Percentiles rank a stretch among this genome's conserved stretches.
phyloP scores from a whole-genome alignment of 345 rosid species.

The Citrus glauca region DNA sequence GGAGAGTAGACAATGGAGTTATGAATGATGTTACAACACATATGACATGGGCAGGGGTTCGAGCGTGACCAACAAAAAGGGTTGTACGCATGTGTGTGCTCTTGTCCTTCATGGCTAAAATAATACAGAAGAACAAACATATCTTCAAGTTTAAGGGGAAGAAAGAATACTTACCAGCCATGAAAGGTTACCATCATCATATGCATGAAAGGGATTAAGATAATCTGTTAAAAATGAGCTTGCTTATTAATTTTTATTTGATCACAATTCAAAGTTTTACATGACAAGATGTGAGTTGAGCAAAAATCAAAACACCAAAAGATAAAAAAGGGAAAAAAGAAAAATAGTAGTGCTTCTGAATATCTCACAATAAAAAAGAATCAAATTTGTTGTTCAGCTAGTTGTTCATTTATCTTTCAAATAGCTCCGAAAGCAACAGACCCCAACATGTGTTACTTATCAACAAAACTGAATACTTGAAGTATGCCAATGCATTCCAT shows the following conservation, averaged over 20 bases:
- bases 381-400: neutral
- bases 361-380: neutral
- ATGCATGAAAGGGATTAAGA: constrained; percentile 66
- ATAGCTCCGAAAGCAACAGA: neutral
- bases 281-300: neutral
- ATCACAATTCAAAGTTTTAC: neutral
- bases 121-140: neutral
- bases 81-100: neutral
- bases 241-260: neutral
- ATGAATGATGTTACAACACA: neutral
- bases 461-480: neutral
- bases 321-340: too few relatives aligned
- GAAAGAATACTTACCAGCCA: constrained; percentile 46
- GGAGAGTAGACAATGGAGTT: neutral
- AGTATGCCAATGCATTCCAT: neutral
- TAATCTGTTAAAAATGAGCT: constrained; percentile 37
- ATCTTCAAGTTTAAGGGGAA: neutral
- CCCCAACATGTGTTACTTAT: neutral
- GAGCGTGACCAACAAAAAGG: neutral
- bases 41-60: neutral
- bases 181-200: constrained; percentile 68
- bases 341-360: neutral
- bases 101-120: neutral
- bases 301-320: neutral
- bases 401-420: neutral